Evolutionary conservation across 352 stramenopile species (phyloP).

Genomic region (Aphanomyces stellatus): DNA sequence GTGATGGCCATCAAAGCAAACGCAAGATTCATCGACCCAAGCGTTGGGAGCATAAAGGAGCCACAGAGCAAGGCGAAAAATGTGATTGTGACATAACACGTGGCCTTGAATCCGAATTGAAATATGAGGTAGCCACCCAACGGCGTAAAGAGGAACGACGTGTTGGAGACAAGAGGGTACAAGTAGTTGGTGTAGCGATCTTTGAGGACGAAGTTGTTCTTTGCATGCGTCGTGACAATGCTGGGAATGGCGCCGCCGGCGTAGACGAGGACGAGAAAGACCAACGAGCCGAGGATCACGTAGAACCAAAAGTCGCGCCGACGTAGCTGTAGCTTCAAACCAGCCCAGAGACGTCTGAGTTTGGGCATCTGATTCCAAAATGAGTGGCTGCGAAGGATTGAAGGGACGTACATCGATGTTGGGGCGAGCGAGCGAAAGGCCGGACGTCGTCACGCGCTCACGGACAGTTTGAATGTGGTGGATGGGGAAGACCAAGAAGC

Average conservation of each 20-base stretch:
- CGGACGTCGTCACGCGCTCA: neutral
- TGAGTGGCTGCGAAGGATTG: neutral
- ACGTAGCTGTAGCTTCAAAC: neutral
- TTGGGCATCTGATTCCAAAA: constrained; percentile 21
- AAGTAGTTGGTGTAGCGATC: constrained; percentile 14
- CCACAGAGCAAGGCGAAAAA: constrained; percentile 8
- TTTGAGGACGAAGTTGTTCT: constrained; percentile 14
- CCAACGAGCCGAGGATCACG: neutral
- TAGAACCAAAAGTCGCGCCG: constrained; percentile 8
- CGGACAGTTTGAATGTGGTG: neutral
- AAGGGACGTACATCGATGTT: neutral
- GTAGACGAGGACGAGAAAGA: constrained; percentile 6
- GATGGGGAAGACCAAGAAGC: neutral
- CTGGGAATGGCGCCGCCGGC: constrained; percentile 10
- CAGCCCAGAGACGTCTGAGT: neutral
- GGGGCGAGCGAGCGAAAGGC: neutral
- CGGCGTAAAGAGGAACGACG: constrained; percentile 11
- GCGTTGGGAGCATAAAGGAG: constrained; percentile 4
- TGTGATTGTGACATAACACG: neutral
- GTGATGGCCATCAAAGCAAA: neutral
- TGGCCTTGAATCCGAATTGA: neutral
- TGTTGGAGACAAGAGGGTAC: constrained; percentile 13
- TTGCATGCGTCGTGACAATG: constrained; percentile 10
- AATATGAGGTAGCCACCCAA: constrained; percentile 2
- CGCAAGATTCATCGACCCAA: neutral